phyloP scores from a whole-genome alignment of 1,139 yeast species.

The Candida sp. region DNA sequence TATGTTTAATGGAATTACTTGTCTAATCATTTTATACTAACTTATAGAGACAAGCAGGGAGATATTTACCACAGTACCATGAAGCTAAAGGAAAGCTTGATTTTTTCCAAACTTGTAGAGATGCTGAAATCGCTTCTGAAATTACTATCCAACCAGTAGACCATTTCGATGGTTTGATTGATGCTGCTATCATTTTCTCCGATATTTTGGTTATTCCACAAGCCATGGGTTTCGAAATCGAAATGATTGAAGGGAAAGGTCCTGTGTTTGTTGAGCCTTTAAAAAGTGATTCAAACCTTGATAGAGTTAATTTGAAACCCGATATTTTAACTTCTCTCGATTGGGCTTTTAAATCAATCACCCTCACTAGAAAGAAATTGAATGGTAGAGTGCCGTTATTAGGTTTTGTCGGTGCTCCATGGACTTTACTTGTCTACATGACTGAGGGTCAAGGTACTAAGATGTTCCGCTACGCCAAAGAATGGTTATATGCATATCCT shows the following conservation, averaged over 20 bases:
- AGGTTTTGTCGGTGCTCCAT: constrained; percentile 98
- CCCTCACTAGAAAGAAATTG: constrained; percentile 78
- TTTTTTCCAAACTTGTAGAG: constrained; percentile 90
- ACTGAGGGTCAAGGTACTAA: constrained; percentile 97
- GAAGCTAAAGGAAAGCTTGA: constrained; percentile 83
- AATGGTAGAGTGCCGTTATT: constrained; percentile 90
- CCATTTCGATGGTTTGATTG: constrained; percentile 84
- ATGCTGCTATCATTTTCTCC: constrained; percentile 95
- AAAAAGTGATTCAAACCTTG: constrained; percentile 67
- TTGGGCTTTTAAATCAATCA: constrained; percentile 94
- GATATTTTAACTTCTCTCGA: constrained; percentile 76
- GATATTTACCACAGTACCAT: constrained; percentile 89
- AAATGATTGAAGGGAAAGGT: constrained; percentile 93
- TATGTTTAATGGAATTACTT: constrained; percentile 20
- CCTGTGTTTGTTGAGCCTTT: constrained; percentile 92
- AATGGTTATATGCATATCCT: constrained; percentile 85
- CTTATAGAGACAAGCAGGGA: constrained; percentile 74
- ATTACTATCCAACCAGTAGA: constrained; percentile 96
- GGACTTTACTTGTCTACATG: constrained; percentile 97
- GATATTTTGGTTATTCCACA: constrained; percentile 97
- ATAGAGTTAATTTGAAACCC: constrained; percentile 54
- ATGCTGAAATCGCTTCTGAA: constrained; percentile 89
- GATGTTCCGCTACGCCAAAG: constrained; percentile 85
- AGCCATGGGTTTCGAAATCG: constrained; percentile 95
- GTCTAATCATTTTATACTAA: constrained; percentile 8